These are phyloP conservation scores for Pharnaceum exiguum DNA, from an alignment of 148 eudicot species.

Conservation along the genomic window DNA sequence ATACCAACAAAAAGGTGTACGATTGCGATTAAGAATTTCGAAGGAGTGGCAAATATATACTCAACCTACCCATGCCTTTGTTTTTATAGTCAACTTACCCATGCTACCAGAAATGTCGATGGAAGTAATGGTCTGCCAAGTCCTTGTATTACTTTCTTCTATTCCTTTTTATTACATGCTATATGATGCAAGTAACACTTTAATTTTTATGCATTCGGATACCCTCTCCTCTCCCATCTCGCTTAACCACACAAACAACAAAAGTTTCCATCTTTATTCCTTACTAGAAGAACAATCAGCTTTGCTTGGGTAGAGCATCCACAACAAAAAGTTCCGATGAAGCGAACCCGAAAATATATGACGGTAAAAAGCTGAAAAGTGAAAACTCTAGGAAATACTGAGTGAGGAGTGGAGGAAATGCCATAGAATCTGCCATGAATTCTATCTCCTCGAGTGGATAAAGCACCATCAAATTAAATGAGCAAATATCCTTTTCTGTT, in stretches of 20 bases:
- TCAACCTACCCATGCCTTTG: too few species aligned
- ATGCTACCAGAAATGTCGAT: too few species aligned
- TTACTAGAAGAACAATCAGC: neutral
- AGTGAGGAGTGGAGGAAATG: neutral
- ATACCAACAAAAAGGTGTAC: too few species aligned
- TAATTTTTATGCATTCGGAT: constrained; percentile 1
- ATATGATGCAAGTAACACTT: too few species aligned
- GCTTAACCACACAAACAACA: neutral
- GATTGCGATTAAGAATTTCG: too few species aligned
- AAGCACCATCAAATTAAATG: too few species aligned
- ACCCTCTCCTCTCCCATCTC: neutral
- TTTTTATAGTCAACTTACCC: too few species aligned
- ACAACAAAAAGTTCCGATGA: neutral
- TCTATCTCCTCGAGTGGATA: neutral
- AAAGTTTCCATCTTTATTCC: constrained; percentile 12
- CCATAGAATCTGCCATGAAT: neutral
- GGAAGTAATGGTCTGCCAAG: too few species aligned
- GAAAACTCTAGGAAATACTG: neutral
- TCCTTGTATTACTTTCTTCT: neutral
- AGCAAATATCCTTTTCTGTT: too few species aligned
- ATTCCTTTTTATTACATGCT: neutral
- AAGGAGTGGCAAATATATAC: too few species aligned
- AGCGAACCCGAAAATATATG: neutral
- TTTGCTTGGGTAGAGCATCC: neutral
- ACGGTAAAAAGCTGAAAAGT: too few species aligned